Conservation (phyloP, 1,284 basidiomycete species). For the Austroboletus niveus region DNA sequence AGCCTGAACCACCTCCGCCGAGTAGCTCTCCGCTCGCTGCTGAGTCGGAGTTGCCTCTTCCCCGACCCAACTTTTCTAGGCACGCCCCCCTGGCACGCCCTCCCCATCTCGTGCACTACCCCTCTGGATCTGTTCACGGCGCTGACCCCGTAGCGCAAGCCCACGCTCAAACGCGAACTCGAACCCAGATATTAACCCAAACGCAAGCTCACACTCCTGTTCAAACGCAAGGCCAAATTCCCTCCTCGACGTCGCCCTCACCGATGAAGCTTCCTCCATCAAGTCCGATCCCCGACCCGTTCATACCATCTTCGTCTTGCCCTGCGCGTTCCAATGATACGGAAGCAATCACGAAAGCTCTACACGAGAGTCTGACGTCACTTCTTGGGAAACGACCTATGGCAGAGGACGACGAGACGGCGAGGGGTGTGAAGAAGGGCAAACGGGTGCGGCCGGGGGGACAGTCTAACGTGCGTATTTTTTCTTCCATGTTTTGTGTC, state of each 20-base stretch:
- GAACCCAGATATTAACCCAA: not conserved
- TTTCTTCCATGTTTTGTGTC: not conserved
- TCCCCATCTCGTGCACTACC: not conserved
- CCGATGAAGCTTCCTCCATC: conserved; percentile 47
- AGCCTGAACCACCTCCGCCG: conserved; percentile 21
- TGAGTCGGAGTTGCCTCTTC: conserved; percentile 4
- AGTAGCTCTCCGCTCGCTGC: conserved; percentile 28
- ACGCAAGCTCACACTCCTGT: conserved; percentile 10
- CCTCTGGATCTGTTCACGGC: not conserved
- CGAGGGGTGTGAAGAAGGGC: conserved; percentile 26
- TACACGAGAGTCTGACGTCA: conserved; percentile 64
- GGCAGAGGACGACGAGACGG: conserved; percentile 37
- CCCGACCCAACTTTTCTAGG: not conserved
- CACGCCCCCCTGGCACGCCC: not conserved
- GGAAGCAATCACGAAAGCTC: conserved; percentile 33
- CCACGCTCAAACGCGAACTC: conserved; percentile 7
- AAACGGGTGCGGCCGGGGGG: conserved; percentile 44
- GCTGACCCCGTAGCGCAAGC: not conserved
- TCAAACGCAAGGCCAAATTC: conserved; percentile 37
- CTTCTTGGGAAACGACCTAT: conserved; percentile 62
- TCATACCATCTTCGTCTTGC: conserved; percentile 14
- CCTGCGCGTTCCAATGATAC: conserved; percentile 22
- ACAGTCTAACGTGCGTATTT: conserved; percentile 42
- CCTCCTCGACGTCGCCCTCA: conserved; percentile 61
- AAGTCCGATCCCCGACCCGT: conserved; percentile 17